Evolutionary conservation across 306 rosid species (phyloP).

Genomic region (Cicer bijugum): DNA sequence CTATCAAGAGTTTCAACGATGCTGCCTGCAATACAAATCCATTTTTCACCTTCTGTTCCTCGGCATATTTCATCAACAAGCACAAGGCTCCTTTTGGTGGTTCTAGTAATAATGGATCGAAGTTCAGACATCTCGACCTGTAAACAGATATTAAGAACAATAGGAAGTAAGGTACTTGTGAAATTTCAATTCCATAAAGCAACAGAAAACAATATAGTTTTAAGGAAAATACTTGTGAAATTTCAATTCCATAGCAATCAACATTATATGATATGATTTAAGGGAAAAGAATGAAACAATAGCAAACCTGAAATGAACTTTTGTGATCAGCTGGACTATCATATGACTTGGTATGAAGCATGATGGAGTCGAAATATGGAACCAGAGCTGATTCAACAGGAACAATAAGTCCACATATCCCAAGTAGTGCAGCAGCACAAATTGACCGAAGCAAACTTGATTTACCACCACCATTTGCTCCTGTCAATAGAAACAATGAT

Average conservation of each 20-base stretch:
- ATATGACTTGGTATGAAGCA: conserved; percentile 95
- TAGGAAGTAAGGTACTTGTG: conserved; percentile 16
- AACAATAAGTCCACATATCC: conserved; percentile 90
- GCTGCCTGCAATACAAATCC: conserved; percentile 97
- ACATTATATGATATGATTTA: conserved; percentile 17
- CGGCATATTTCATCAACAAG: conserved; percentile 97
- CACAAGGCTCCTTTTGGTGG: conserved; percentile 80
- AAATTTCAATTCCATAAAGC: conserved; percentile 19
- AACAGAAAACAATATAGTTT: conserved; percentile 25
- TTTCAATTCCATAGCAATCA: background rate
- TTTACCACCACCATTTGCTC: conserved; percentile 99
- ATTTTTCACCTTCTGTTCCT: conserved; percentile 94
- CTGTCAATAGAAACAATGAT: conserved; percentile 87
- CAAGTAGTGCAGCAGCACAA: conserved; percentile 92
- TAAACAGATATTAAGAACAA: conserved; percentile 36
- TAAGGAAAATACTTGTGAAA: background rate
- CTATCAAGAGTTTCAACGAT: conserved; percentile 78
- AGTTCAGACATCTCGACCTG: conserved; percentile 99
- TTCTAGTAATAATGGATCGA: conserved; percentile 72
- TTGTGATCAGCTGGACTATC: conserved; percentile 97
- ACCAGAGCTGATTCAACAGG: conserved; percentile 84
- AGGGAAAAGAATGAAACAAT: conserved; percentile 33
- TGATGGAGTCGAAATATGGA: conserved; percentile 83
- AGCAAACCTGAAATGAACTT: conserved; percentile 89
- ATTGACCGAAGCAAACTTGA: conserved; percentile 91